Conservation (phyloP, 768 basidiomycete species). For the Gelatoporia subvermispora region DNA sequence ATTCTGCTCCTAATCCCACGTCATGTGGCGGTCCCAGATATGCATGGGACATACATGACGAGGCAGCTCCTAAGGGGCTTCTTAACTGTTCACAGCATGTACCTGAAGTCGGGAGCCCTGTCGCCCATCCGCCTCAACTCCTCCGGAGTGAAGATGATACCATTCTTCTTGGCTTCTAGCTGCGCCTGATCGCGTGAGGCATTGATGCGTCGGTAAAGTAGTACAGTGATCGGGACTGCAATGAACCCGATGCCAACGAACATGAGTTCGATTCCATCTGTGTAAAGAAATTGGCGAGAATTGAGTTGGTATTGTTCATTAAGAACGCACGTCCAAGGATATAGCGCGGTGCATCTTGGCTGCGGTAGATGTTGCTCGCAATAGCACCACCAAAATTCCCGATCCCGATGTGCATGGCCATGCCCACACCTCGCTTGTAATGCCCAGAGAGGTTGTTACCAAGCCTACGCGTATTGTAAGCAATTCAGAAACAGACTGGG, state of each 20-base stretch:
- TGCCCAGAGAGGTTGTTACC: slow-evolving; percentile 64
- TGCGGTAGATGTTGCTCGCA: slow-evolving; percentile 57
- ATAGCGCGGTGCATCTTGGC: slow-evolving; percentile 55
- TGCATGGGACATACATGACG: no score
- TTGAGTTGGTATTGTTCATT: not conserved
- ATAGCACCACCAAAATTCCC: slow-evolving; percentile 65
- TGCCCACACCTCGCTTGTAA: slow-evolving; percentile 64
- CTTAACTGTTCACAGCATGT: slow-evolving; percentile 30
- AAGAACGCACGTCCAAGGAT: slow-evolving; percentile 54
- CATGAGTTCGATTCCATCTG: slow-evolving; percentile 63
- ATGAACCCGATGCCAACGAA: slow-evolving; percentile 64
- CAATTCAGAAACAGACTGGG: no score
- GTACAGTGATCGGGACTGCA: slow-evolving; percentile 39
- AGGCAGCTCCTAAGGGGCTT: no score
- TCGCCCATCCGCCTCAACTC: slow-evolving; percentile 45
- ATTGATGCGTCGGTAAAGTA: slow-evolving; percentile 55
- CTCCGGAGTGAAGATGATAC: slow-evolving; percentile 15
- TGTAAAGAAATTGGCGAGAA: not conserved
- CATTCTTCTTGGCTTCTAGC: slow-evolving; percentile 23
- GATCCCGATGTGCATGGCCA: slow-evolving; percentile 65
- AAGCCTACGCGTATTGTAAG: slow-evolving; percentile 20
- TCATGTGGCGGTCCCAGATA: no score
- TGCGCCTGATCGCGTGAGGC: slow-evolving; percentile 40
- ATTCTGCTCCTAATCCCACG: no score
- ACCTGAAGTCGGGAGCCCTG: slow-evolving; percentile 59